Base-by-base conservation (phyloP, 345 rosid species). In the Salix caprea region DNA sequence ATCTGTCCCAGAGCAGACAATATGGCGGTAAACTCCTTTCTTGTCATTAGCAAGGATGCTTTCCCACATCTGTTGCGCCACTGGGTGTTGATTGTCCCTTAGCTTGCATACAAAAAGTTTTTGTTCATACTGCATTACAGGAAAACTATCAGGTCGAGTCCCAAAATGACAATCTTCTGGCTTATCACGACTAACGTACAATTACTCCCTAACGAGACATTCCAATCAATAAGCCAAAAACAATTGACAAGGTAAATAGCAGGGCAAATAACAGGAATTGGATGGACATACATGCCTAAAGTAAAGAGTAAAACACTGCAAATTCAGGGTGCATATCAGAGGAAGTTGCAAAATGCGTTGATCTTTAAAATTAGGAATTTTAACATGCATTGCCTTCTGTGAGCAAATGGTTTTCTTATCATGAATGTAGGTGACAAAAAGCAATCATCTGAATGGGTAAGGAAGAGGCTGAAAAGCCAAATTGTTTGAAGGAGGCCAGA, bases 11-110 rank as follows among this genome's bases (percentile, higher is more conserved):
- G 87, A 84, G 86, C 92, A 88, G 83, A 91, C 85, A 77, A 90
- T 88, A 71, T 88, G 90, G 56, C 86, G 89, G 82, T 91, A 91
- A 68, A 89, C 90, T 77, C 86, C 85, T 84, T 88, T 91, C 80
- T 84, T 89, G 83, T 90, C 91, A 77, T 90, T 90, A 66, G 87
- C 82, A n/a, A 84, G 78, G 52, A 91, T 91, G 75, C 89, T 88
- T 78, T 86, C 90, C 90, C 89, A 86, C 66, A 90, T 52, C 74
- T 87, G 82, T 79, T 87, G 85, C 75, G 86, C 90, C 68, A 85
- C 81, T 77, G 85, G 76, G 69, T 75, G 85, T 73, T 75, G 84
- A 56, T 80, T 73, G 77, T 90, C 91, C 82, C 74, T 84, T 64
- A 60, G 80, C 85, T 82, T 87, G 65, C 72, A 78, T 67, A 89